These are phyloP conservation scores for Emmonsiellopsis sp. DNA, from an alignment of 2,329 filamentous ascomycete genomes.

Conservation along the genomic window DNA sequence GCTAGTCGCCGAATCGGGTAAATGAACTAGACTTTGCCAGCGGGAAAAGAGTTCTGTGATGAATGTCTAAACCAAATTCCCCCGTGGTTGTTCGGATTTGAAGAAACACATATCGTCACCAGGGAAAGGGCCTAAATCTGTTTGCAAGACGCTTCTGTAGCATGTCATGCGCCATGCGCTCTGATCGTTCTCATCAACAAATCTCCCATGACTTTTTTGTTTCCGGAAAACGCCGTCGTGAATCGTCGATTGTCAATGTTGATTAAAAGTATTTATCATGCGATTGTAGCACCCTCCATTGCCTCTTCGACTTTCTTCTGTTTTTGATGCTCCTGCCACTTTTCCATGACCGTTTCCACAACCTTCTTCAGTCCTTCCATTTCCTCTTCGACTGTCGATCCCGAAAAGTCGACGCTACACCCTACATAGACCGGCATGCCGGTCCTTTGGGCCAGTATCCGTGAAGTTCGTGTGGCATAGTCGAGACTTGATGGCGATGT, in stretches of 20 bases:
- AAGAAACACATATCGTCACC: too few species aligned
- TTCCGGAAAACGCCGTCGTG: too few species aligned
- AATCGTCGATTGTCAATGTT: not conserved
- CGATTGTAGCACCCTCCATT: not conserved
- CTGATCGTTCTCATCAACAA: not conserved
- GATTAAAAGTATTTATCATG: not conserved
- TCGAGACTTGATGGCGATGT: constrained; percentile 64
- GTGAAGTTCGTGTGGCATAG: constrained; percentile 77
- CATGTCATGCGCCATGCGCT: too few species aligned
- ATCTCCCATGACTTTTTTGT: not conserved
- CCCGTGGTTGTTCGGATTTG: too few species aligned
- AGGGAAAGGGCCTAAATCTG: too few species aligned
- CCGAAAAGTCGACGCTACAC: constrained; percentile 73
- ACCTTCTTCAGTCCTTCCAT: constrained; percentile 77
- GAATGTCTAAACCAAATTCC: too few species aligned
- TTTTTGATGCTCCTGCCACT: constrained; percentile 23
- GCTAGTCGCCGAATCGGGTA: too few species aligned
- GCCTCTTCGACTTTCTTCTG: not conserved
- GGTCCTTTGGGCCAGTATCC: constrained; percentile 65
- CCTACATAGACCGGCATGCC: constrained; percentile 77
- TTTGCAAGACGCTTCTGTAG: too few species aligned
- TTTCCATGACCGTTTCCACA: constrained; percentile 56
- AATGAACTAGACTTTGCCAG: too few species aligned
- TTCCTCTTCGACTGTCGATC: constrained; percentile 82
- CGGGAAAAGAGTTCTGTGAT: too few species aligned